A percentile compares a stretch with the other conserved stretches of the same genome.
Conservation (phyloP, 2,329 filamentous ascomycete genomes). For the Laburnicola sp. region DNA sequence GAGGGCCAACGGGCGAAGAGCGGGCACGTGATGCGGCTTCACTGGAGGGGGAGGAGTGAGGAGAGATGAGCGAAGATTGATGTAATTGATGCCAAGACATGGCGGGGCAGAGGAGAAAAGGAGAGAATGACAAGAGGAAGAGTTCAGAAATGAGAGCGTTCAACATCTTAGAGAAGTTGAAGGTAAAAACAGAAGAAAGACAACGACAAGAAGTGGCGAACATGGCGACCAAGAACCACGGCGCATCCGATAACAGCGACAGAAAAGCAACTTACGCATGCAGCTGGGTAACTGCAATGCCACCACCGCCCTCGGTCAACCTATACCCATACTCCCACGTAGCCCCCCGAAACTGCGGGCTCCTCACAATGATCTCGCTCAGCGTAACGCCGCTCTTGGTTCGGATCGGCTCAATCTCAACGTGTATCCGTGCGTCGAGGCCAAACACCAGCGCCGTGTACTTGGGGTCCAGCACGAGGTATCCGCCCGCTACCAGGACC, state of each 20-base stretch:
- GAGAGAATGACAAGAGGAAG: background rate
- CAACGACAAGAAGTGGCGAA: background rate
- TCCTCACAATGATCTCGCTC: conserved; percentile 79
- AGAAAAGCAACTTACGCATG: conserved; percentile 64
- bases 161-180: background rate
- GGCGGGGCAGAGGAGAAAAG: background rate
- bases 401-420: conserved; percentile 58
- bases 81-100: conserved; percentile 8
- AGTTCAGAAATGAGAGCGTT: background rate
- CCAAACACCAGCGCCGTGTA: conserved; percentile 76
- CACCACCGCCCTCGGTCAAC: conserved; percentile 70
- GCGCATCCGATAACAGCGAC: background rate
- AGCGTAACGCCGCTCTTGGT: conserved; percentile 64
- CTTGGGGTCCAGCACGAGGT: conserved; percentile 85
- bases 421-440: conserved; percentile 66
- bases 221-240: background rate
- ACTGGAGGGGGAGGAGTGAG: background rate
- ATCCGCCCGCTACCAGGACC: conserved; percentile 91
- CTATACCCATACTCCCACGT: conserved; percentile 86
- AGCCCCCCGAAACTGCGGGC: conserved; percentile 86
- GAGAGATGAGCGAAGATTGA: conserved; percentile 1
- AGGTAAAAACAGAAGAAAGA: background rate
- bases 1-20: too few relatives aligned
- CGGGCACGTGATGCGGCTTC: background rate
- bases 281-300: conserved; percentile 78